Evolutionary conservation across 2,329 filamentous ascomycete genomes (phyloP).

Genomic region (Zasmidium cellare): DNA sequence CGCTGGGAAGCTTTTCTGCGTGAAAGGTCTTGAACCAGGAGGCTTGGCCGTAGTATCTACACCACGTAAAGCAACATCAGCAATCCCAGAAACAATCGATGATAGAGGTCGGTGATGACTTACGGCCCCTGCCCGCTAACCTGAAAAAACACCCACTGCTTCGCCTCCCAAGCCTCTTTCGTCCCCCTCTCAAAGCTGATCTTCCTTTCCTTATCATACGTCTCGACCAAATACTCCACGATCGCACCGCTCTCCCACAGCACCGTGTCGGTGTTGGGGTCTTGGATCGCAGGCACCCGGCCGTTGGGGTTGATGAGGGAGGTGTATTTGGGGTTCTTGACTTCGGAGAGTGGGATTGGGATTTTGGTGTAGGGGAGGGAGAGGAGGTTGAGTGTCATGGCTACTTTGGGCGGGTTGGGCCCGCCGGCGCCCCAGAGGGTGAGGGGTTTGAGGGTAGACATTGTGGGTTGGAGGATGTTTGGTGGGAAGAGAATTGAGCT

Average conservation of each 20-base stretch:
- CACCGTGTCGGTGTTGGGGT: slow-evolving; percentile 46
- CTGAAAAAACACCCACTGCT: slow-evolving; percentile 36
- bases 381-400: slow-evolving; percentile 47
- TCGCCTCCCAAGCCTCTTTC: slow-evolving; percentile 25
- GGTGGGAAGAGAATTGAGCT: neutral
- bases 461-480: slow-evolving; percentile 1
- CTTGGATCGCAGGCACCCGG: slow-evolving; percentile 43
- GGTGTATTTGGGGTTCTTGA: slow-evolving; percentile 43
- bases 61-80: neutral
- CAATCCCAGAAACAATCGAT: neutral
- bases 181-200: slow-evolving; percentile 28
- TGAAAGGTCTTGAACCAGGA: slow-evolving; percentile 41
- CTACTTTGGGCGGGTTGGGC: slow-evolving; percentile 47
- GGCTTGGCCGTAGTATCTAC: slow-evolving; percentile 42
- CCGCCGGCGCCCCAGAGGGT: slow-evolving; percentile 31
- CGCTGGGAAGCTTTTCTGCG: slow-evolving; percentile 43
- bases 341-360: slow-evolving; percentile 38
- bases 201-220: slow-evolving; percentile 33
- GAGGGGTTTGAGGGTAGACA: slow-evolving; percentile 25
- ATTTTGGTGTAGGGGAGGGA: slow-evolving; percentile 41
- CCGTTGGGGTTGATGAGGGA: slow-evolving; percentile 43
- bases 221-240: slow-evolving; percentile 29
- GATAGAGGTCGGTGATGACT: neutral
- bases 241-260: slow-evolving; percentile 34
- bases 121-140: slow-evolving; percentile 29